phyloP scores from a whole-genome alignment of 192 early-diverging fungal genomes.

The Rhizophagus sp. region DNA sequence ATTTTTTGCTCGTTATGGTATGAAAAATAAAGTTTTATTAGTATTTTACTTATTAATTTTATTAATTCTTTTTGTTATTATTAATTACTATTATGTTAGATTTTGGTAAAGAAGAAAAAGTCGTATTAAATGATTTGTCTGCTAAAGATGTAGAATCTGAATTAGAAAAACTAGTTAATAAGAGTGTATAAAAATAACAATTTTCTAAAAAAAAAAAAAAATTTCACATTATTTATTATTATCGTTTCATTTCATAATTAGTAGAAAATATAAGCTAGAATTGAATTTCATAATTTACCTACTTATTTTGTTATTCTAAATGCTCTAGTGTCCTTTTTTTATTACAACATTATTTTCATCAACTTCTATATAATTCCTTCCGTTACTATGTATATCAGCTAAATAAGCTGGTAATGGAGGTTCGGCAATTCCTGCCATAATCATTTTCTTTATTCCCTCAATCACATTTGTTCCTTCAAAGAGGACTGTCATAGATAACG shows the following conservation, averaged over 20 bases:
- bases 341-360: conserved; percentile 15
- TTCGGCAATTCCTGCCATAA: conserved; percentile 36
- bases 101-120: conserved; percentile 78
- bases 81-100: conserved; percentile 49
- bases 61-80: neutral
- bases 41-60: neutral
- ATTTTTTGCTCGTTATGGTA: conserved; percentile 91
- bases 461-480: conserved; percentile 48
- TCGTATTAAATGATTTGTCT: conserved; percentile 71
- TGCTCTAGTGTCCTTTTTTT: neutral
- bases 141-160: conserved; percentile 71
- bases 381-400: conserved; percentile 39
- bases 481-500: conserved; percentile 36
- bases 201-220: neutral
- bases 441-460: conserved; percentile 43
- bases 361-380: conserved; percentile 35
- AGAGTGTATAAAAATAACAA: neutral
- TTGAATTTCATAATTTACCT: too few species aligned
- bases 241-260: neutral
- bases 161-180: conserved; percentile 62
- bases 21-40: conserved; percentile 18
- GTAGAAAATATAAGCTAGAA: neutral
- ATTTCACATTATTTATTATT: neutral
- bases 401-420: conserved; percentile 41
- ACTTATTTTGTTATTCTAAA: neutral